These are phyloP conservation scores for Coniferiporia sulphurascens DNA, from an alignment of 1,284 basidiomycete genomes.

Conservation along the genomic window DNA sequence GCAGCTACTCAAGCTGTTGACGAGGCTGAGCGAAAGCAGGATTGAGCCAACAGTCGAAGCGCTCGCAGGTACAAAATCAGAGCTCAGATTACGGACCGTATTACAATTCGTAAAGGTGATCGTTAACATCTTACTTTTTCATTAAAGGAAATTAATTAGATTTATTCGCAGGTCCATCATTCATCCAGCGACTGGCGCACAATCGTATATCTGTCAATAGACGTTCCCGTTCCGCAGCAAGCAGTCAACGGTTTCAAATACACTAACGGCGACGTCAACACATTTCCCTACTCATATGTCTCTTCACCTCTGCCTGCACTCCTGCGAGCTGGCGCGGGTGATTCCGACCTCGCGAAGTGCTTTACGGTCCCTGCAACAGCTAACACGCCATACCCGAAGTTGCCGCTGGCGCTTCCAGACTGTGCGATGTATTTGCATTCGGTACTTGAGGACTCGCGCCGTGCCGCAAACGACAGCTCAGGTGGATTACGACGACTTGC, in stretches of 20 bases:
- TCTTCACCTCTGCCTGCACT: slow-evolving; percentile 53
- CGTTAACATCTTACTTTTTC: not conserved
- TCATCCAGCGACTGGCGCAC: slow-evolving; percentile 61
- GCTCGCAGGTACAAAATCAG: slow-evolving; percentile 49
- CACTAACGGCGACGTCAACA: slow-evolving; percentile 52
- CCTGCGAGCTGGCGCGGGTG: slow-evolving; percentile 51
- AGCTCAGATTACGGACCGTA: slow-evolving; percentile 61
- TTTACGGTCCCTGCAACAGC: slow-evolving; percentile 63
- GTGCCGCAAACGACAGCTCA: slow-evolving; percentile 50
- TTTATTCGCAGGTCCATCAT: slow-evolving; percentile 46
- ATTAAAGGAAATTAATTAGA: not conserved
- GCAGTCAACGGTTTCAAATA: slow-evolving; percentile 42
- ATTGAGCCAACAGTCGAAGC: slow-evolving; percentile 68
- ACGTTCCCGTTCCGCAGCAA: slow-evolving; percentile 51
- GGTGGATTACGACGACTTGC: slow-evolving; percentile 60
- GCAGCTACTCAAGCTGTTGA: slow-evolving; percentile 66
- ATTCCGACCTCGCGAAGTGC: slow-evolving; percentile 57
- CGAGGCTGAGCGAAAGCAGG: slow-evolving; percentile 58
- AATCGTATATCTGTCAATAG: slow-evolving; percentile 69
- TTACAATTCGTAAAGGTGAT: slow-evolving; percentile 69
- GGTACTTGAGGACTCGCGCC: slow-evolving; percentile 61
- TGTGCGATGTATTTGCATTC: slow-evolving; percentile 69
- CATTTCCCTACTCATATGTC: slow-evolving; percentile 66
- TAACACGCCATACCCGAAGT: slow-evolving; percentile 54
- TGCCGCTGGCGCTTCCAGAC: slow-evolving; percentile 70